These are phyloP conservation scores for Solanum chmielewskii DNA, from an alignment of 257 asterid genomes.

Conservation along the genomic window DNA sequence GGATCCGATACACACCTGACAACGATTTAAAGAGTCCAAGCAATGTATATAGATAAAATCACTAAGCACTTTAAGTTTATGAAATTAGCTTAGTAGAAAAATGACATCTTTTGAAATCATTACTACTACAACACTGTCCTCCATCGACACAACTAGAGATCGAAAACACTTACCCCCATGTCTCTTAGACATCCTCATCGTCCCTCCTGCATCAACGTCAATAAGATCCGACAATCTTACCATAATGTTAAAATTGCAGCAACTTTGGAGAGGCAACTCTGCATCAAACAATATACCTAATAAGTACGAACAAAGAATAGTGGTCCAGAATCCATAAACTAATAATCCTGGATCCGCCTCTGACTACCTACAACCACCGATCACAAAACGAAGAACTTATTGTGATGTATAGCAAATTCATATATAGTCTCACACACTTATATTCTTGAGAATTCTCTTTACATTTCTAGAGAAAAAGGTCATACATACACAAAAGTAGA, in stretches of 20 bases:
- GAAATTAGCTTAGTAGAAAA: not conserved
- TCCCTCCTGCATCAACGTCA: conserved; percentile 7
- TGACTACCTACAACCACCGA: not conserved
- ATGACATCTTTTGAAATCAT: not conserved
- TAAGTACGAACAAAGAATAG: not conserved
- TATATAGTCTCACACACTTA: not conserved
- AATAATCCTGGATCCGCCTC: not conserved
- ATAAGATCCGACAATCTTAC: not conserved
- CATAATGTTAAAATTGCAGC: not conserved
- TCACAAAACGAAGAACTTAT: not conserved
- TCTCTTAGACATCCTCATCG: conserved; percentile 52
- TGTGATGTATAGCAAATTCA: not conserved
- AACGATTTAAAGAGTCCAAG: not conserved
- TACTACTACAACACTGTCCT: not conserved
- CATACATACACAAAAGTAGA: not conserved
- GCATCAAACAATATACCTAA: not conserved
- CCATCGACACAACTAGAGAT: not conserved
- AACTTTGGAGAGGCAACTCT: not conserved
- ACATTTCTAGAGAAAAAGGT: not conserved
- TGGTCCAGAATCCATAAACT: not conserved
- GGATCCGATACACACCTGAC: not conserved
- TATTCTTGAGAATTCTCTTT: not conserved
- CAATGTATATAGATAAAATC: not conserved
- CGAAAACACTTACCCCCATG: conserved; percentile 39
- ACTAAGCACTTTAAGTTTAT: not conserved